Base-by-base conservation (phyloP, 371 early-diverging fungal species). In the Rhizopus microsporus region DNA sequence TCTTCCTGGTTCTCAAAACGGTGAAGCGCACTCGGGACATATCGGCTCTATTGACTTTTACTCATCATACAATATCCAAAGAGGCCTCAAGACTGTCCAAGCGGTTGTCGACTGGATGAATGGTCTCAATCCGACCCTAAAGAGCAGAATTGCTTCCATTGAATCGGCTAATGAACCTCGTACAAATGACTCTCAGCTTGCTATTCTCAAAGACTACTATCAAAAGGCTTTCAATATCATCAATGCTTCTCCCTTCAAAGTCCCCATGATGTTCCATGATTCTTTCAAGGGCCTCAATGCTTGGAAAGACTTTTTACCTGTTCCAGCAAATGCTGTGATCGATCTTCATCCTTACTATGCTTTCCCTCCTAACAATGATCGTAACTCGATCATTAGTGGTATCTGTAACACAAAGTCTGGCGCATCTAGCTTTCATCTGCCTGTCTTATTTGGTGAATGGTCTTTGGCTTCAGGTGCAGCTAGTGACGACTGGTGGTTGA, bases 1-100 rank as follows among this genome's bases (percentile, higher is more conserved):
- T 7, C 78, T 77, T 0, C 88, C 88, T 6, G 86, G 88, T 2
- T 83, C 83, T 35, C 86, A 82, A 50, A 82, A 82, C 39, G 83
- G 83, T 6, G 69, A 78, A 63, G 74, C 68, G 40, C 80, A 80
- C 39, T 74, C 73, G 16, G 83, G 83, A 15, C 63, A 52, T n/a
- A 53, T 45, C 33, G 63, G 63, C 6, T 17, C 54, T 1, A 67
- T 66, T 29, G 48, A 48, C 2, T 70, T 70, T 31, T 70, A 60
- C 32, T 53, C 64, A 9, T 17, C 34, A 7, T 58, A 70, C 40
- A 70, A 70, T 17, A 60, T 67, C n/a, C 31, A 63, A 7, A 60
- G 71, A 10, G 37, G 55, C 31, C n/a, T 70, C 5, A 58, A 67
- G 12, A 67, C 67, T 7, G 64, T 70, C 12, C 54, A 63, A 31